Evolutionary conservation across 441 rosid genomes (phyloP).

Genomic region (Adansonia rubrostipa): DNA sequence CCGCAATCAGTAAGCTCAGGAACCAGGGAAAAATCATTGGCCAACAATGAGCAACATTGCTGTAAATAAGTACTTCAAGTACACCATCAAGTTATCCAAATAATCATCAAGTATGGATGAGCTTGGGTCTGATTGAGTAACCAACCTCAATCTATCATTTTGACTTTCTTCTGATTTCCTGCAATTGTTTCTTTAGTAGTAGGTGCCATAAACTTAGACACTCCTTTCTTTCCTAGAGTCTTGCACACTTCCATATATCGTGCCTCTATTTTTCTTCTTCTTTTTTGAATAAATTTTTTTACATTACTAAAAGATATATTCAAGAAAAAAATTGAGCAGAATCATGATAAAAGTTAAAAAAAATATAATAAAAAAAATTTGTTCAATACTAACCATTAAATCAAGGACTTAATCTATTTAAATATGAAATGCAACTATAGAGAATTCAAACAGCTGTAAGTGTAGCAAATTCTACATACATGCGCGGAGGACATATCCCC

Average conservation of each 20-base stretch:
- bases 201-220: not conserved
- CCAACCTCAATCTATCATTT: slow-evolving; percentile 1
- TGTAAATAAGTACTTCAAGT: not conserved
- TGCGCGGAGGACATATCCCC: slow-evolving; percentile 89
- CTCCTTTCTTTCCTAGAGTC: not conserved
- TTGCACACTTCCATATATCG: not conserved
- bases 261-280: not conserved
- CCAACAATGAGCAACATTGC: slow-evolving; percentile 11
- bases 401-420: not conserved
- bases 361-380: not conserved
- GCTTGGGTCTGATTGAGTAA: not conserved
- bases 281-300: not conserved
- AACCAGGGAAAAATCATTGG: slow-evolving; percentile 21
- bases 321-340: not conserved
- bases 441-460: not conserved
- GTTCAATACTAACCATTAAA: not conserved
- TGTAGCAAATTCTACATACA: slow-evolving; percentile 42
- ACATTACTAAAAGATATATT: slow-evolving; percentile 11
- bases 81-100: slow-evolving; percentile 15
- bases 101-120: not conserved
- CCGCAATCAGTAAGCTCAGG: slow-evolving; percentile 68
- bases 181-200: not conserved
- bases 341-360: not conserved
- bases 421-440: not conserved
- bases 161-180: not conserved